These are phyloP conservation scores for Saccharomycopsis sp. DNA, from an alignment of 805 yeast species.

Conservation along the genomic window DNA sequence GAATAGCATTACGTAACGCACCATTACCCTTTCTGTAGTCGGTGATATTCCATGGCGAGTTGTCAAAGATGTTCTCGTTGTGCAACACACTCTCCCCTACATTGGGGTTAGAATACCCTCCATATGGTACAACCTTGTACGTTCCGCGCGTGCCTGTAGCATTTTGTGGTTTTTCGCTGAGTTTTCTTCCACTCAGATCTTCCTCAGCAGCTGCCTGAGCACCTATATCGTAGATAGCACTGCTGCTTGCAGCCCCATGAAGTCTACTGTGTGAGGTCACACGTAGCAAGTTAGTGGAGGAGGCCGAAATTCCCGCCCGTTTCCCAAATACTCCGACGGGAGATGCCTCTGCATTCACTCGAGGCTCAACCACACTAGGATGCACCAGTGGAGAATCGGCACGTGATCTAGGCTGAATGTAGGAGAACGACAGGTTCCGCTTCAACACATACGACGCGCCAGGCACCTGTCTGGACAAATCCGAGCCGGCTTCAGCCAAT, in stretches of 20 bases:
- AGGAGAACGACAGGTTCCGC: conserved; percentile 18
- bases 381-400: conserved; percentile 8
- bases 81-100: conserved; percentile 39
- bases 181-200: conserved; percentile 5
- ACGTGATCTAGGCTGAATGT: conserved; percentile 19
- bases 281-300: background rate
- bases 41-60: conserved; percentile 69
- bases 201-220: background rate
- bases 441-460: conserved; percentile 10
- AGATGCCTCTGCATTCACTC: background rate
- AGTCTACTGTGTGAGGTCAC: conserved; percentile 4
- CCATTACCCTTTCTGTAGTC: conserved; percentile 77
- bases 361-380: background rate
- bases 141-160: too few relatives aligned
- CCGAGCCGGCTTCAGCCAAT: conserved; percentile 13
- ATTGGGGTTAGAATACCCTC: conserved; percentile 66
- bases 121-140: conserved; percentile 50
- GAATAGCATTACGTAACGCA: conserved; percentile 79
- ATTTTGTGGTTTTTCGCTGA: too few relatives aligned
- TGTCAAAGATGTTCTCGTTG: conserved; percentile 34
- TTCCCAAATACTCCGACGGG: conserved; percentile 1
- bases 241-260: background rate
- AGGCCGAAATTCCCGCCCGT: background rate
- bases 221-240: background rate
- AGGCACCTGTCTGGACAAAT: conserved; percentile 4